Evolutionary conservation across 1,284 basidiomycete genomes (phyloP).

Genomic region (Papiliotrema fonsecae): DNA sequence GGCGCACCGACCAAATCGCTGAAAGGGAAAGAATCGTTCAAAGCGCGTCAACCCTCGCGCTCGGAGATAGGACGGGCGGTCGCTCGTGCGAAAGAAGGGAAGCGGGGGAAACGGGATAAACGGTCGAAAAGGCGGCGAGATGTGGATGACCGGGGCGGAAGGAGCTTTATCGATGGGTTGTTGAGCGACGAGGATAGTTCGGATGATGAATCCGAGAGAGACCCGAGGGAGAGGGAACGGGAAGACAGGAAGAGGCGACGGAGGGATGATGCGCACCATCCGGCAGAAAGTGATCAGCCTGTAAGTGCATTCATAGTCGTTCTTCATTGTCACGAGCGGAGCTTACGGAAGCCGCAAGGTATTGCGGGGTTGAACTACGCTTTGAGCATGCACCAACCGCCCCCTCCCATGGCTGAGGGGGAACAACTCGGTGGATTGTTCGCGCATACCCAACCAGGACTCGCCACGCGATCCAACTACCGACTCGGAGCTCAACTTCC

Average conservation of each 20-base stretch:
- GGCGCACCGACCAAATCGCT: slow-evolving; percentile 23
- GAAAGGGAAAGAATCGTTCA: slow-evolving; percentile 44
- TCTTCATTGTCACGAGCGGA: neutral
- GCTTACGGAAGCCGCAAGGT: slow-evolving; percentile 4
- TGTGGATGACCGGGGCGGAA: neutral
- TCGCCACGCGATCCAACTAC: neutral
- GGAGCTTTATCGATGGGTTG: slow-evolving; percentile 33
- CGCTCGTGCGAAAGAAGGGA: slow-evolving; percentile 4
- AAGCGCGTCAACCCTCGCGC: slow-evolving; percentile 17
- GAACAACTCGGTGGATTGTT: neutral
- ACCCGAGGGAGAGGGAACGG: neutral
- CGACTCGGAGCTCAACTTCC: neutral
- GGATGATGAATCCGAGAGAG: slow-evolving; percentile 3
- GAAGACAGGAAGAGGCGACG: neutral
- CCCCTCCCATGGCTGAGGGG: neutral
- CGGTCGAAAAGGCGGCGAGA: neutral
- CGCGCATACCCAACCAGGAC: neutral
- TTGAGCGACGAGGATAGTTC: slow-evolving; percentile 10
- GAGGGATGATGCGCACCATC: neutral
- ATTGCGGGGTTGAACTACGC: slow-evolving; percentile 22
- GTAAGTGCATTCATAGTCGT: neutral
- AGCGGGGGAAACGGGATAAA: neutral
- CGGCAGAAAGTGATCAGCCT: neutral
- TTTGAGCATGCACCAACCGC: slow-evolving; percentile 18
- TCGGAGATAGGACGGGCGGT: slow-evolving; percentile 6